Base-by-base conservation (phyloP, 129 eudicot genomes). In the Chrysanthemum makinoi region DNA sequence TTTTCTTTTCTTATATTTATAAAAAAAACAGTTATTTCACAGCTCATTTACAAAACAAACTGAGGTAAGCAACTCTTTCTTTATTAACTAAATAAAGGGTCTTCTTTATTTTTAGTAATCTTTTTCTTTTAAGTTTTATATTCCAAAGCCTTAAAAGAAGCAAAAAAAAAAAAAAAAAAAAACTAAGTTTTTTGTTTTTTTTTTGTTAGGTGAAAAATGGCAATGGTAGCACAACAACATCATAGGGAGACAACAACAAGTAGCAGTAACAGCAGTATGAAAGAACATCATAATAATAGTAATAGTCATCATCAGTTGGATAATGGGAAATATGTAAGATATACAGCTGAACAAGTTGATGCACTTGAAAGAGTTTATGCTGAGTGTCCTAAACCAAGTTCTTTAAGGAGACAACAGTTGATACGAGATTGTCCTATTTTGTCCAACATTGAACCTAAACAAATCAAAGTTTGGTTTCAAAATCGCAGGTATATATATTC, bases 401-500 rank as follows among this genome's bases (percentile, higher is more conserved):
- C 97, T 33, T 72, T 91, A 35, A 86, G 91, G 56, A 79, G 97
- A 17, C 97, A 91, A 69, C 97, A 91, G 35, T 82, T 91, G 84
- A 84, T 91, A 61, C 77, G 95, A 26, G 97, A 91, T 33, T 91
- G 97, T 74, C 95, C 91, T 48, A 88, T 88, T 71, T 73, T 91
- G 50, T 82, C 97, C 44, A 91, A 91, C 81, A 88, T 91, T 61
- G 97, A 91, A 49, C 95, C 97, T 28, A 91, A 91, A 75, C 97
- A 91, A 80, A 91, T 91, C 81, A 91, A 91, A 88, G 97, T 91
- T 48, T 91, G 97, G 97, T 91, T 91, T 69, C 97, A 91, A 52
- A 91, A 91, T 75, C 87, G 97, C 64, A 91, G 97, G 97, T 91
- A 57, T 9, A 26, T 4, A 50, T 19, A 48, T 57, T 33, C 17